A percentile compares a stretch with the other conserved stretches of the same genome.
These are phyloP conservation scores for Neopestalotiopsis sp. DNA, from an alignment of 2,329 filamentous ascomycete genomes.

Conservation along the genomic window DNA sequence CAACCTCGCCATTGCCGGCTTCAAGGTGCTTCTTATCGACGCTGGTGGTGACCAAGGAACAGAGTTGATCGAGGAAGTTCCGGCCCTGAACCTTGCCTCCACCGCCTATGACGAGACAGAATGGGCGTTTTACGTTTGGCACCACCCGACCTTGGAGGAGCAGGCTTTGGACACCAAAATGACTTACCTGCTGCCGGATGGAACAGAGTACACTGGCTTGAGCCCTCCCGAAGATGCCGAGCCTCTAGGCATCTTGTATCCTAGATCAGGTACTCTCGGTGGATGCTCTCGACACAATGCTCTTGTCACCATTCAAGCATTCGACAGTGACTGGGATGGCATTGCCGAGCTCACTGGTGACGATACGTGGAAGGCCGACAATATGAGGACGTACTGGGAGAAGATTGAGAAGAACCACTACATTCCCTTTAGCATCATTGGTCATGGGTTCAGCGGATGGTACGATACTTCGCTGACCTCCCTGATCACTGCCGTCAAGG, in stretches of 20 bases:
- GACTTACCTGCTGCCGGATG: slow-evolving; percentile 47
- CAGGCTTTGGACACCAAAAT: slow-evolving; percentile 56
- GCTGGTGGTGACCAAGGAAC: slow-evolving; percentile 55
- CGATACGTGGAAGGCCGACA: slow-evolving; percentile 14
- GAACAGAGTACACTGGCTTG: slow-evolving; percentile 41
- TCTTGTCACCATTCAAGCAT: slow-evolving; percentile 61
- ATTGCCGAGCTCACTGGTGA: slow-evolving; percentile 16
- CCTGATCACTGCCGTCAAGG: slow-evolving; percentile 49
- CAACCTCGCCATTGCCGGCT: slow-evolving; percentile 55
- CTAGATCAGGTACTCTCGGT: slow-evolving; percentile 49
- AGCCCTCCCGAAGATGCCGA: slow-evolving; percentile 43
- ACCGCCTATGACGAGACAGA: slow-evolving; percentile 48
- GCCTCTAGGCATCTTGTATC: slow-evolving; percentile 50
- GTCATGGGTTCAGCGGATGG: slow-evolving; percentile 63
- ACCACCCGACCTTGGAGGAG: slow-evolving; percentile 54
- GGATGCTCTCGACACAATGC: slow-evolving; percentile 64
- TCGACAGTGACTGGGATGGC: slow-evolving; percentile 60
- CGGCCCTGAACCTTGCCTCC: slow-evolving; percentile 44
- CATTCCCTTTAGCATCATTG: slow-evolving; percentile 40
- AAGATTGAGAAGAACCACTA: slow-evolving; percentile 18
- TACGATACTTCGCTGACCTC: slow-evolving; percentile 53
- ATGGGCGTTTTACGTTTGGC: slow-evolving; percentile 61
- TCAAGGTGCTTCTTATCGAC: slow-evolving; percentile 58
- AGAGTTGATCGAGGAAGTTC: slow-evolving; percentile 48
- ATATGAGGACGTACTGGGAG: slow-evolving; percentile 7